Percentiles rank a stretch among this genome's conserved stretches.
Evolutionary conservation across 2,329 filamentous ascomycete species (phyloP).

Genomic region (Colletotrichum filicis): DNA sequence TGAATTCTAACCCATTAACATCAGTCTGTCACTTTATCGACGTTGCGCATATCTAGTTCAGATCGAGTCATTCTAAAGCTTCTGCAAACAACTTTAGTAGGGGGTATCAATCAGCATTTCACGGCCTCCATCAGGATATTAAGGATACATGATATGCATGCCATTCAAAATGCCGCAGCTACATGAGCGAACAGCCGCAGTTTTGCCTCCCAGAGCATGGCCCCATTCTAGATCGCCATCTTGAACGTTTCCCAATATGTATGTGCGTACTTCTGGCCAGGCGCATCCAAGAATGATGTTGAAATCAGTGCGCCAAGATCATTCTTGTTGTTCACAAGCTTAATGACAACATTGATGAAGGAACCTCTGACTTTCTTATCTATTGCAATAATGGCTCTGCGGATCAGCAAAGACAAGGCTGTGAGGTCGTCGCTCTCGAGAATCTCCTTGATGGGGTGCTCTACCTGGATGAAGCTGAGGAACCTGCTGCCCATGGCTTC

Average conservation of each 20-base stretch:
- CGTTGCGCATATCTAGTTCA: too few species aligned
- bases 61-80: too few species aligned
- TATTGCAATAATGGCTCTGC: slow-evolving; percentile 36
- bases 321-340: slow-evolving; percentile 44
- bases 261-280: slow-evolving; percentile 46
- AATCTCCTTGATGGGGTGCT: too few species aligned
- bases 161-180: slow-evolving; percentile 47
- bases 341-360: slow-evolving; percentile 44
- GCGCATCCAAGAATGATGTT: slow-evolving; percentile 47
- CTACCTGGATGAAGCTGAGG: too few species aligned
- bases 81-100: too few species aligned
- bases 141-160: slow-evolving; percentile 44
- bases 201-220: slow-evolving; percentile 39
- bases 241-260: slow-evolving; percentile 47
- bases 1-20: too few species aligned
- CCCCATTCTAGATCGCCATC: slow-evolving; percentile 48
- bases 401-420: too few species aligned
- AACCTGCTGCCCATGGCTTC: too few species aligned
- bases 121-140: slow-evolving; percentile 45
- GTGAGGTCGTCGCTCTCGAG: too few species aligned
- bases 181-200: slow-evolving; percentile 45
- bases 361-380: slow-evolving; percentile 41
- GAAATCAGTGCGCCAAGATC: slow-evolving; percentile 45
- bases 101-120: slow-evolving; percentile 46
- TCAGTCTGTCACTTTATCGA: too few species aligned